Conservation (phyloP, 768 basidiomycete genomes). For the Psilocybe sp. region DNA sequence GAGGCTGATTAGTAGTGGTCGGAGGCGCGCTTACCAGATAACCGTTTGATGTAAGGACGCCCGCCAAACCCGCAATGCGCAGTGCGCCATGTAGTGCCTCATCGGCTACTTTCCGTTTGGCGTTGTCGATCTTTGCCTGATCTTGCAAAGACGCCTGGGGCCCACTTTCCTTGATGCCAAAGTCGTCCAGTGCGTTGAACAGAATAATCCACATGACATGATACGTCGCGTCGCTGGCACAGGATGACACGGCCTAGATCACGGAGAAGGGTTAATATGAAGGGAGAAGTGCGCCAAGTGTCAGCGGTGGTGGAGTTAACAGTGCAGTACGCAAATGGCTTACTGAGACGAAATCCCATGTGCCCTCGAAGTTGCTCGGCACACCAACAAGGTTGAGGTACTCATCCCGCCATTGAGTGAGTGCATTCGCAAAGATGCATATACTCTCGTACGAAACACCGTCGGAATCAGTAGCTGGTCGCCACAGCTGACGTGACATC, state of each 20-base stretch:
- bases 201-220: slow-evolving; percentile 91
- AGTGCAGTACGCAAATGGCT: slow-evolving; percentile 15
- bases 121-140: slow-evolving; percentile 52
- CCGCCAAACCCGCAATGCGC: slow-evolving; percentile 85
- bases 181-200: slow-evolving; percentile 81
- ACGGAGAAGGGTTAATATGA: too few species aligned
- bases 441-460: slow-evolving; percentile 76
- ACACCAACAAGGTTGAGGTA: slow-evolving; percentile 81
- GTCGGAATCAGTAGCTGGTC: slow-evolving; percentile 69
- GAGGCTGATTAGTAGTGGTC: neutral
- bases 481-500: slow-evolving; percentile 81
- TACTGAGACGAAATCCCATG: slow-evolving; percentile 86
- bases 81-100: slow-evolving; percentile 85
- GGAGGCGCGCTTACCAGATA: slow-evolving; percentile 61
- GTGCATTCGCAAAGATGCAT: slow-evolving; percentile 48
- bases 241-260: slow-evolving; percentile 47
- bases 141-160: slow-evolving; percentile 40
- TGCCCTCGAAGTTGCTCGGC: slow-evolving; percentile 76
- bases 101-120: slow-evolving; percentile 69
- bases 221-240: slow-evolving; percentile 85
- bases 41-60: slow-evolving; percentile 82
- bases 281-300: slow-evolving; percentile 5
- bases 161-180: slow-evolving; percentile 71
- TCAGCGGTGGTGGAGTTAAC: neutral
- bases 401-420: slow-evolving; percentile 72